phyloP scores from a whole-genome alignment of 2,329 filamentous ascomycete genomes.

The Ambrosiella xylebori region DNA sequence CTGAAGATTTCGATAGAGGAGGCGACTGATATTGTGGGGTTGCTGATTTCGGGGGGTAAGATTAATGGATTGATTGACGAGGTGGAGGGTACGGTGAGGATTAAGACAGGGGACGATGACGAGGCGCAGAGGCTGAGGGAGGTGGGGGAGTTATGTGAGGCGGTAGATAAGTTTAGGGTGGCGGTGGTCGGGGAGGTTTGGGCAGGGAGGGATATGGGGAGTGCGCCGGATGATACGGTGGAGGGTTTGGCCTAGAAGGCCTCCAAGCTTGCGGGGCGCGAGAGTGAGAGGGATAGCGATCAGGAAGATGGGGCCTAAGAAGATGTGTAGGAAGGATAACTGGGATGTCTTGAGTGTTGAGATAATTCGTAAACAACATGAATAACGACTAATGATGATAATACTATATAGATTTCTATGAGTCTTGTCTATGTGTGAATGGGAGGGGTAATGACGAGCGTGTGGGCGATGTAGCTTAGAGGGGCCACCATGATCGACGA shows the following conservation, averaged over 20 bases:
- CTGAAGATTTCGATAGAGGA: conserved; percentile 73
- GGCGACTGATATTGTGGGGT: conserved; percentile 89
- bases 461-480: too few relatives aligned
- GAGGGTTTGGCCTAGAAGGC: background rate
- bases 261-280: background rate
- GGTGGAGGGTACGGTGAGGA: conserved; percentile 65
- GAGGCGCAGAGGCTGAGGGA: background rate
- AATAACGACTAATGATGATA: too few relatives aligned
- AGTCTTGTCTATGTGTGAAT: too few relatives aligned
- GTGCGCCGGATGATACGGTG: background rate
- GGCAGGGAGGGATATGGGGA: background rate
- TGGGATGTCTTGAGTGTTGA: too few relatives aligned
- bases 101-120: conserved; percentile 51
- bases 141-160: background rate
- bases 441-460: too few relatives aligned
- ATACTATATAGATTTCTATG: too few relatives aligned
- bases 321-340: too few relatives aligned
- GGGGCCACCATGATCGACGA: too few relatives aligned
- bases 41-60: conserved; percentile 79
- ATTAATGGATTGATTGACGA: conserved; percentile 82
- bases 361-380: too few relatives aligned
- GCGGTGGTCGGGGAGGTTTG: background rate
- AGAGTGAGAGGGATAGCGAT: too few relatives aligned
- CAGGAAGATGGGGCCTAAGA: too few relatives aligned
- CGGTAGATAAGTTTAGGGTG: background rate